Evolutionary conservation across 2,329 filamentous ascomycete genomes (phyloP).

Genomic region (Tolypocladium ovalisporum): DNA sequence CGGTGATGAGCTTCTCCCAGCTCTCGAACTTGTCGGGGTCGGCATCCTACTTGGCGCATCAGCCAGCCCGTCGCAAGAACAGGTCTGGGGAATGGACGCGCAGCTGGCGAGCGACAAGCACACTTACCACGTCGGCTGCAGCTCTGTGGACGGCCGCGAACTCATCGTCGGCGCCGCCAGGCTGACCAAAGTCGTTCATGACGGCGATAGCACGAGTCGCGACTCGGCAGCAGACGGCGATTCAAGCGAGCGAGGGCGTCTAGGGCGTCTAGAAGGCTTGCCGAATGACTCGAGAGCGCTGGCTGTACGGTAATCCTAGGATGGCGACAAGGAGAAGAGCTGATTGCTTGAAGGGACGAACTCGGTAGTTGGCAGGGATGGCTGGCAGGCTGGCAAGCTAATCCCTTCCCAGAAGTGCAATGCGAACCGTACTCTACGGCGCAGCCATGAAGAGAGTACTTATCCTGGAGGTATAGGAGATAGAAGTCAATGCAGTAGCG

Average conservation of each 20-base stretch:
- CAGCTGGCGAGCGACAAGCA: not conserved
- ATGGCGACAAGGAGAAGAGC: not conserved
- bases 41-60: slow-evolving; percentile 31
- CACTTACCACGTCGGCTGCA: slow-evolving; percentile 60
- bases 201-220: slow-evolving; percentile 6
- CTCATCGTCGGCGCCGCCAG: slow-evolving; percentile 68
- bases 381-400: not conserved
- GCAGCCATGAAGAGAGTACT: not conserved
- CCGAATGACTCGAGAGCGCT: not conserved
- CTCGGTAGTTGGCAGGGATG: not conserved
- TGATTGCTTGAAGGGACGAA: slow-evolving; percentile 1
- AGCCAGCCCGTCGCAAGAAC: not conserved
- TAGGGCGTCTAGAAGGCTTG: not conserved
- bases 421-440: not conserved
- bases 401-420: not conserved
- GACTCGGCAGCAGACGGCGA: not conserved
- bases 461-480: not conserved
- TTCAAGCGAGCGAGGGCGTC: not conserved
- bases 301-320: not conserved
- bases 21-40: slow-evolving; percentile 87
- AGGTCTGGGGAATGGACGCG: not conserved
- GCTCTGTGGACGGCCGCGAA: slow-evolving; percentile 73
- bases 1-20: slow-evolving; percentile 86
- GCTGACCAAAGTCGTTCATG: slow-evolving; percentile 64
- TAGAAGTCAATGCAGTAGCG: too few relatives aligned